Base-by-base conservation (phyloP, 306 rosid species). In the Vachellia collinsii region DNA sequence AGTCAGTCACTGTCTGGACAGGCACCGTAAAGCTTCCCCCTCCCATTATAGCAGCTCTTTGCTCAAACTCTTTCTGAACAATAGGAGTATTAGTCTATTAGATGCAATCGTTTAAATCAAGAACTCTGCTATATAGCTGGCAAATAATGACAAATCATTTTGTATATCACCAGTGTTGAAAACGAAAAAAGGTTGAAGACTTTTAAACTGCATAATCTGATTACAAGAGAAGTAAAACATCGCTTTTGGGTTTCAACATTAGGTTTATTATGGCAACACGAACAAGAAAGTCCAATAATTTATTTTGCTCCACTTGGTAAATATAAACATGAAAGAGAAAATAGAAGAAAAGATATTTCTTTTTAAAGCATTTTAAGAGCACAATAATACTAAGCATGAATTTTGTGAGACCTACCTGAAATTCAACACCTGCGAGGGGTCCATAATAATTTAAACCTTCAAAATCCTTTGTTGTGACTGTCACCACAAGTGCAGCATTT, bases 401-500 rank as follows among this genome's bases (percentile, higher is more conserved):
- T 50, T 42, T 54, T n/a, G 72, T 6, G 42, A 46, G 70, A 80
- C 62, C 72, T 64, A 91, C 99, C 94, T 95, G 99, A 84, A 93
- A 95, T 76, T 93, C 90, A 41, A 95, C 95, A 81, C 99, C 99
- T 1, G 98, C 94, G 65, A 95, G 97, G 72, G 93, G 91, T 80
- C 98, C 99, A 62, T 51, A 77, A 74, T 77, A 86, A 89, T 88
- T 85, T 80, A 91, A 80, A 62, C 86, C 92, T 75, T 86, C 91
- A 36, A 95, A 95, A 82, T 95, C 99, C 80, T 89, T 87, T 25
- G 29, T 74, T 66, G 97, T 87, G 85, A 95, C 96, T 13, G 94
- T 88, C 78, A 86, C 97, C 70, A 95, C 99, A 78, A 95, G 92
- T 65, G 99, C 98, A 80, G 99, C 99, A 88, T 95, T 95, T 77